A percentile compares a stretch with the other conserved stretches of the same genome.
Conservation (phyloP, 176 grass and related monocot species). For the Aegilops speltoides region DNA sequence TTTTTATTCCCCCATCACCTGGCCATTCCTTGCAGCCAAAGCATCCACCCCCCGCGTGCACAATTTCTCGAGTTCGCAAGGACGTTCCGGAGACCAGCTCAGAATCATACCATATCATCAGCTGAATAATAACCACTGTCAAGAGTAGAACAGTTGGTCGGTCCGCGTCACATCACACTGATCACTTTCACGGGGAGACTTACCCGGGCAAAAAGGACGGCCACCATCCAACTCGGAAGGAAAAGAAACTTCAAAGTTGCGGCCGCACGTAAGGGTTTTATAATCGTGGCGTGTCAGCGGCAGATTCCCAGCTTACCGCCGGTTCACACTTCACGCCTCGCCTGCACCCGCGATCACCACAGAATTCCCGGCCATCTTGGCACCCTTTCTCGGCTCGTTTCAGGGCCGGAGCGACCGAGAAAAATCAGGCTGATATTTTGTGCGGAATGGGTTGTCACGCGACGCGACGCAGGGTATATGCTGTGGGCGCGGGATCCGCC, state of each 20-base stretch:
- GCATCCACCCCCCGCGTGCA: too few species aligned
- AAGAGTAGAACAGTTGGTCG: neutral
- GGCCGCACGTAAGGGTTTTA: neutral
- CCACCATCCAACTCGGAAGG: neutral
- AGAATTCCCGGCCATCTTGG: neutral
- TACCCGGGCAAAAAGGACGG: neutral
- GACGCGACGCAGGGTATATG: neutral
- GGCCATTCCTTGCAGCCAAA: too few species aligned
- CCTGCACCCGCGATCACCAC: neutral
- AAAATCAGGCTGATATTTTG: neutral
- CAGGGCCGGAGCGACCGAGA: neutral
- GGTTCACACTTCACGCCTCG: neutral
- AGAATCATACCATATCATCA: neutral
- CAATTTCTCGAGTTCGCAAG: too few species aligned
- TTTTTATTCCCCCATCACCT: too few species aligned
- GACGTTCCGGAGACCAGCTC: neutral
- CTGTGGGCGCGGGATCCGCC: neutral
- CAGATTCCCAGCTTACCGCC: too few species aligned
- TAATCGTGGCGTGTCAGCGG: fast-evolving
- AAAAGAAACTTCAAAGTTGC: neutral
- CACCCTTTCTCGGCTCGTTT: neutral
- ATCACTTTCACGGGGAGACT: neutral
- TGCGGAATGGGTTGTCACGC: too few species aligned
- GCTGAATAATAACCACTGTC: neutral
- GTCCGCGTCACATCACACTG: neutral